Evolutionary conservation across 805 yeast genomes (phyloP).

Genomic region (Priceomyces castillae): DNA sequence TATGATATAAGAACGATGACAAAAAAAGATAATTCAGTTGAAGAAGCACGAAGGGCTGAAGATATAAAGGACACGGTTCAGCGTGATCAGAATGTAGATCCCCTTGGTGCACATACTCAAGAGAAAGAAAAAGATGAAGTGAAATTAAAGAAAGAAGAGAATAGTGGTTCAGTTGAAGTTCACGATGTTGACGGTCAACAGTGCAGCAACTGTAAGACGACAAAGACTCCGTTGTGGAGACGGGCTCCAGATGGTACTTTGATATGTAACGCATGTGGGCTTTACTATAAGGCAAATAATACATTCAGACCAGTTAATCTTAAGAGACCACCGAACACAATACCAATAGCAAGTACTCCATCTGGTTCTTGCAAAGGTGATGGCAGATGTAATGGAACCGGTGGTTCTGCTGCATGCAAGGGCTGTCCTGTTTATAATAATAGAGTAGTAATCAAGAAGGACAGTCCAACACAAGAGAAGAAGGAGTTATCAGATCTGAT

Average conservation of each 20-base stretch:
- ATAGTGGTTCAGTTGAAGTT: not conserved
- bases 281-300: slow-evolving; percentile 57
- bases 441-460: slow-evolving; percentile 43
- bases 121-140: not conserved
- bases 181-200: slow-evolving; percentile 37
- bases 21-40: slow-evolving; percentile 1
- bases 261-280: slow-evolving; percentile 60
- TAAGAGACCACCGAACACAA: slow-evolving; percentile 54
- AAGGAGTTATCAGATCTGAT: slow-evolving; percentile 36
- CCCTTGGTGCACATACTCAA: too few species aligned
- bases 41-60: slow-evolving; percentile 2
- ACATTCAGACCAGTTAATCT: slow-evolving; percentile 64
- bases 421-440: slow-evolving; percentile 85
- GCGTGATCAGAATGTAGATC: too few species aligned
- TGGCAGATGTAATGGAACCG: slow-evolving; percentile 84
- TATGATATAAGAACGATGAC: not conserved
- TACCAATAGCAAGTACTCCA: slow-evolving; percentile 34
- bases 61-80: not conserved
- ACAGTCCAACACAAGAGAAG: slow-evolving; percentile 3
- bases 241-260: slow-evolving; percentile 55
- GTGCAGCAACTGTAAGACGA: slow-evolving; percentile 55
- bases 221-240: slow-evolving; percentile 59
- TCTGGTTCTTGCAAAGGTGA: slow-evolving; percentile 69
- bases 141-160: not conserved
- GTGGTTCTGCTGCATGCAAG: slow-evolving; percentile 74